Evolutionary conservation across 2,329 filamentous ascomycete species (phyloP).

Genomic region (Aspergillus unguis): DNA sequence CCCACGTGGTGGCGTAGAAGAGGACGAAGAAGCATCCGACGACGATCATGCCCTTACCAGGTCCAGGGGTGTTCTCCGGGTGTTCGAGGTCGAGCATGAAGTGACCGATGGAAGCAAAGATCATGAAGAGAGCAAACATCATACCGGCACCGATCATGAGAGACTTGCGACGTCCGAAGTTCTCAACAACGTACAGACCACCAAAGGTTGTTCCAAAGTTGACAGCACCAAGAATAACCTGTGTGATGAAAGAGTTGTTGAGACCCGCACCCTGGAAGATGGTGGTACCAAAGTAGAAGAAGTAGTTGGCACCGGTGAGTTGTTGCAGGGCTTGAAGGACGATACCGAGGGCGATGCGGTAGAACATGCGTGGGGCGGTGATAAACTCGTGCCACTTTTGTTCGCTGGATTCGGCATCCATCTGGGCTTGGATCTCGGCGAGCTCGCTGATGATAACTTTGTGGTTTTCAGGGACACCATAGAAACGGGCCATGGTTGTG

Average conservation of each 20-base stretch:
- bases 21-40: constrained; percentile 70
- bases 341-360: constrained; percentile 43
- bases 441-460: constrained; percentile 53
- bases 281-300: constrained; percentile 53
- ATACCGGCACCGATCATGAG: constrained; percentile 64
- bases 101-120: constrained; percentile 60
- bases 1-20: constrained; percentile 65
- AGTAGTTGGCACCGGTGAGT: constrained; percentile 46
- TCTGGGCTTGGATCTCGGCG: constrained; percentile 55
- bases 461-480: constrained; percentile 55
- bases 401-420: constrained; percentile 50
- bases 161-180: constrained; percentile 65
- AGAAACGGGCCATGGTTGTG: constrained; percentile 52
- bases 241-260: constrained; percentile 60
- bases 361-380: constrained; percentile 46
- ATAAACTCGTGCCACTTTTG: constrained; percentile 43
- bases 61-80: constrained; percentile 44
- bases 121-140: constrained; percentile 63
- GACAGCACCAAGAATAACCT: constrained; percentile 63
- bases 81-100: constrained; percentile 37
- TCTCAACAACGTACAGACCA: constrained; percentile 67
- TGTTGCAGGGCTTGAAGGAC: constrained; percentile 44
- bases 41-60: constrained; percentile 67
- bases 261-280: constrained; percentile 63
- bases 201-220: constrained; percentile 66